Percentiles rank a stretch among this genome's conserved stretches.
phyloP scores from a whole-genome alignment of 495 filamentous ascomycete species.

The Achaetomiella virescens region DNA sequence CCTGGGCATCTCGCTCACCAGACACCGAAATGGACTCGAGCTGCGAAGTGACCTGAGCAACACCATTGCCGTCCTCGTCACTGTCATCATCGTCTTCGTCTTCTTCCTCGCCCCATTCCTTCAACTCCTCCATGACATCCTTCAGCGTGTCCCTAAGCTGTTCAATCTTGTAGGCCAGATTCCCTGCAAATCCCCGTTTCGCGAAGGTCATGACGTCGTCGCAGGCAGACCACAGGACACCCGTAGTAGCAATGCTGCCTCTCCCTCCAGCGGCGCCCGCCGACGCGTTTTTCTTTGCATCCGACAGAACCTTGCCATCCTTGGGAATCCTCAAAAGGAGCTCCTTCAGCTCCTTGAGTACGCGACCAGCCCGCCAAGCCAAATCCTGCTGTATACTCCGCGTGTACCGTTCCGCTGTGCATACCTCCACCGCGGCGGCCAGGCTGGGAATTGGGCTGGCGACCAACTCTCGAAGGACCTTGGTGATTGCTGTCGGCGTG shows the following conservation, averaged over 20 bases:
- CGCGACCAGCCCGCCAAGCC: slow-evolving; percentile 36
- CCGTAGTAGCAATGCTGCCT: slow-evolving; percentile 54
- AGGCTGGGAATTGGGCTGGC: slow-evolving; percentile 63
- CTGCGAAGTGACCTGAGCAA: slow-evolving; percentile 19
- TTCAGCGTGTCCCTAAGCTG: slow-evolving; percentile 64
- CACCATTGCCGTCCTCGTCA: slow-evolving; percentile 29
- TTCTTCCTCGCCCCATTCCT: slow-evolving; percentile 68
- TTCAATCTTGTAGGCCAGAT: slow-evolving; percentile 56
- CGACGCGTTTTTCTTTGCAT: slow-evolving; percentile 38
- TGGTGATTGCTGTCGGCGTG: slow-evolving; percentile 64
- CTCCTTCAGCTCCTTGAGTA: slow-evolving; percentile 42
- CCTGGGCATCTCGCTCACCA: slow-evolving; percentile 29
- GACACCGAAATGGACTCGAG: slow-evolving; percentile 16
- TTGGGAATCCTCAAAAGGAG: slow-evolving; percentile 42
- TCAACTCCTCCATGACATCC: slow-evolving; percentile 77
- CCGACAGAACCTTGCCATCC: slow-evolving; percentile 40
- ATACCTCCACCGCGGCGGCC: slow-evolving; percentile 60
- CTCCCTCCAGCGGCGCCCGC: slow-evolving; percentile 32
- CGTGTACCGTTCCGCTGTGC: slow-evolving; percentile 53
- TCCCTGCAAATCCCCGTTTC: slow-evolving; percentile 56
- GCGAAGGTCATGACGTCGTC: slow-evolving; percentile 60
- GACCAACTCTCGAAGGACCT: slow-evolving; percentile 59
- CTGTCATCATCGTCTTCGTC: slow-evolving; percentile 32
- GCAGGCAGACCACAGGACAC: slow-evolving; percentile 63
- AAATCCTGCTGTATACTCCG: slow-evolving; percentile 52